Base-by-base conservation (phyloP, 2,329 filamentous ascomycete genomes). In the Colletotrichum lentis region DNA sequence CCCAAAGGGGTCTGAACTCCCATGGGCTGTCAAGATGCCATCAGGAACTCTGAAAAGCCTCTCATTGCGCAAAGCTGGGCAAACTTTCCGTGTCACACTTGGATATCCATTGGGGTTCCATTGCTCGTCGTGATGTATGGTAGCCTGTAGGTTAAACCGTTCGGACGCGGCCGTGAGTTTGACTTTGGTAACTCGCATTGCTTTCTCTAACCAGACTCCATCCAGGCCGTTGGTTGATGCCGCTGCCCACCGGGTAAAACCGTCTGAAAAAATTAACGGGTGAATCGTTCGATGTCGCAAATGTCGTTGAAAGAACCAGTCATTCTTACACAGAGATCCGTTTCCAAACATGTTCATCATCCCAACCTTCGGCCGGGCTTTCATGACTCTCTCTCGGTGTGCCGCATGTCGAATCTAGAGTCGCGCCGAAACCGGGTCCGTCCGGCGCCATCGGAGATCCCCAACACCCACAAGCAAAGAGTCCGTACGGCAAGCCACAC, bases 371-470 rank as follows among this genome's bases (percentile, higher is more conserved):
- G 12, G 24, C 14, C 56, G 54, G 39, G 20, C 8, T 27, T 8
- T 31, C 46, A 35, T 16, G n/a, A 18, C n/a, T n/a, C n/a, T n/a
- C 27, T 31, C 8, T 10, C 31, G 10, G 31, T 20, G 7, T 31
- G 20, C 47, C n/a, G 22, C 50, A 47, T 27, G 16, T 18, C 57
- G n/a, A 31, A 47, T 53, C 44, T 43, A 43, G 20, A 43, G 14
- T 35, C 39, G 57, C 22, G 5, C 7, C 65, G 35, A 12, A n/a
- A 20, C 41, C 47, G 31, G 54, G 54, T 14, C 31, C 59, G 1
- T 18, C 65, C 43, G 31, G 31, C 41, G 35, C 47, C 24, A 39
- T 47, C 65, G 65, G 65, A 64, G 47, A 59, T 68, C 65, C 65
- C 65, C 65, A 68, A 59, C 37, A 11, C 4, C 31, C 12, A n/a